Base-by-base conservation (phyloP, 1,284 basidiomycete species). In the Earliella scabrosa region DNA sequence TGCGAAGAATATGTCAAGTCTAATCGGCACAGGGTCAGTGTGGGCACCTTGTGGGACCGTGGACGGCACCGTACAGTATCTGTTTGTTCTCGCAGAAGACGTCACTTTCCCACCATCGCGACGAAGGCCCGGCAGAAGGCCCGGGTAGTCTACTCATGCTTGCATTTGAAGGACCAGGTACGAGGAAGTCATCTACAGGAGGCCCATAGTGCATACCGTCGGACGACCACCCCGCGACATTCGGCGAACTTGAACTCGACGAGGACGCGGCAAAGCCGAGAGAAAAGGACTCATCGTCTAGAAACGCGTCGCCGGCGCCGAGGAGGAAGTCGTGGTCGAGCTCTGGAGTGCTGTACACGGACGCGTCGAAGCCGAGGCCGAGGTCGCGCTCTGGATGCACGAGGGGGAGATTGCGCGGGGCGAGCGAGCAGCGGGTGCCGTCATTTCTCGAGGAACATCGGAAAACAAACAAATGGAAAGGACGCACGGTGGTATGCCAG, bases 1-100 rank as follows among this genome's bases (percentile, higher is more conserved):
- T 10, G 73, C 72, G 50, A 83, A 71, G 68, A 87, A 86, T 27
- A 82, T 74, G 44, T 82, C 75, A 44, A 86, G 68, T 34, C 85
- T 87, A 57, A 32, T 50, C 43, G 43, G 31, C 54, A 38, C 41
- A 21, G 52, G 20, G 51, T 44, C 45, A 47, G 50, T 31, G 55
- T 50, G 41, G 34, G 43, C 27, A 14, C 60, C 50, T 53, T 45
- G 60, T 55, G 54, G 47, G 52, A 54, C 49, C 54, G 60, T 20
- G 50, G 56, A 55, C 41, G 36, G 39, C 50, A 47, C 71, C 77
- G 54, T 66, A 79, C 77, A 79, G 71, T 46, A 71, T 67, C 57
- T 73, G 74, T 53, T 72, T 75, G 51, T 76, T 75, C 59, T 67
- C 58, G 64, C 68, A 65, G 65, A 70, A 63, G 53, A 63, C 45